Percentiles rank a stretch among this genome's conserved stretches.
These are phyloP conservation scores for Sclerospora graminicola DNA, from an alignment of 352 stramenopile genomes.

Conservation along the genomic window DNA sequence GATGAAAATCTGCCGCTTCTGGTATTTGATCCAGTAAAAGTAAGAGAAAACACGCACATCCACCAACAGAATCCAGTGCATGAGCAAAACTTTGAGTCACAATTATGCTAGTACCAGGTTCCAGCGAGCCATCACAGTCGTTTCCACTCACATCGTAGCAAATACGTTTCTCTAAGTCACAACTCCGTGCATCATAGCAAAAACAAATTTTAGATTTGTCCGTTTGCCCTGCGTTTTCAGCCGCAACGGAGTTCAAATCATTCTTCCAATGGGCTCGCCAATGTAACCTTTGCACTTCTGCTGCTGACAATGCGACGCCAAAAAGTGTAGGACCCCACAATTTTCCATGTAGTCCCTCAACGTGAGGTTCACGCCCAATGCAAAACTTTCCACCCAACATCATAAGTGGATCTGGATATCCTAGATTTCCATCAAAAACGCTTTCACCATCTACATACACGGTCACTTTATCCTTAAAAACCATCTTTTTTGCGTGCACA, in stretches of 20 bases:
- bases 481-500: conserved; percentile 81
- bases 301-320: conserved; percentile 43
- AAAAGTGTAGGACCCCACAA: conserved; percentile 76
- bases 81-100: conserved; percentile 55
- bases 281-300: conserved; percentile 59
- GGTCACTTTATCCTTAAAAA: conserved; percentile 81
- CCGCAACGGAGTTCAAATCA: conserved; percentile 41
- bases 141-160: conserved; percentile 74
- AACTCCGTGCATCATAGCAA: conserved; percentile 69
- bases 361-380: conserved; percentile 48
- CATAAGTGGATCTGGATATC: conserved; percentile 58
- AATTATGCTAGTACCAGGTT: conserved; percentile 48
- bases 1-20: conserved; percentile 70
- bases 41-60: conserved; percentile 59
- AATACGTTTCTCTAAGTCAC: conserved; percentile 34
- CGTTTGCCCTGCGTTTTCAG: conserved; percentile 29
- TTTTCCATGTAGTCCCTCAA: conserved; percentile 45
- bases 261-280: conserved; percentile 75
- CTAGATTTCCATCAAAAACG: conserved; percentile 54
- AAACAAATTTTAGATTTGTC: conserved; percentile 80
- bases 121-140: conserved; percentile 58
- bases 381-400: conserved; percentile 65
- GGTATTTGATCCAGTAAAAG: conserved; percentile 68
- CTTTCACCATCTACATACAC: conserved; percentile 54
- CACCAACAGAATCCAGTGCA: conserved; percentile 57